Percentiles rank a stretch among this genome's conserved stretches.
Evolutionary conservation across 2,329 filamentous ascomycete genomes (phyloP).

Genomic region (Aspergillus felis): DNA sequence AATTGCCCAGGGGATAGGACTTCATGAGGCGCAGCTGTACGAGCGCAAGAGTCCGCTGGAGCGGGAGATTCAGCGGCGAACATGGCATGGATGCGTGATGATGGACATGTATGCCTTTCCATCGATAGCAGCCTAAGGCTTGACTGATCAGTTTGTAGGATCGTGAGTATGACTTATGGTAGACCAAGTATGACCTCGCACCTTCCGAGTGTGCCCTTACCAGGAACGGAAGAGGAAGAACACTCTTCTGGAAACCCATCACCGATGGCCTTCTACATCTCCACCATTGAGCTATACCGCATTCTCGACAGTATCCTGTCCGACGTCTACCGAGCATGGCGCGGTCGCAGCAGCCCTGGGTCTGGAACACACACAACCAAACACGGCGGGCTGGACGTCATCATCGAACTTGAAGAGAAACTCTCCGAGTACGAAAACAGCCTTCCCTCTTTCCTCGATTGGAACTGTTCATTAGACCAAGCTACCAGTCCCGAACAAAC

Average conservation of each 20-base stretch:
- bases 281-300: constrained; percentile 24
- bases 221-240: constrained; percentile 7
- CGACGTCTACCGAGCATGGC: constrained; percentile 32
- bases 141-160: constrained; percentile 14
- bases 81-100: constrained; percentile 41
- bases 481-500: neutral
- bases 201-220: constrained; percentile 21
- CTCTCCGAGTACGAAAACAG: constrained; percentile 21
- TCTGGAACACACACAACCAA: constrained; percentile 5
- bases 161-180: constrained; percentile 39
- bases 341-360: constrained; percentile 11
- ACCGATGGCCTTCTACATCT: constrained; percentile 25
- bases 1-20: constrained; percentile 40
- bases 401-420: constrained; percentile 27
- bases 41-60: constrained; percentile 26
- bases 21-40: constrained; percentile 31
- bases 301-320: constrained; percentile 34
- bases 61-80: constrained; percentile 33
- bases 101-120: constrained; percentile 32
- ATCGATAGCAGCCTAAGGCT: neutral
- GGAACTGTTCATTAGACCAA: constrained; percentile 9
- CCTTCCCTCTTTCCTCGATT: constrained; percentile 22
- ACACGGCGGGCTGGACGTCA: constrained; percentile 20
- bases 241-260: constrained; percentile 11
- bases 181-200: constrained; percentile 33